phyloP scores from a whole-genome alignment of 805 yeast species.

The Debaryomyces tyrocola region DNA sequence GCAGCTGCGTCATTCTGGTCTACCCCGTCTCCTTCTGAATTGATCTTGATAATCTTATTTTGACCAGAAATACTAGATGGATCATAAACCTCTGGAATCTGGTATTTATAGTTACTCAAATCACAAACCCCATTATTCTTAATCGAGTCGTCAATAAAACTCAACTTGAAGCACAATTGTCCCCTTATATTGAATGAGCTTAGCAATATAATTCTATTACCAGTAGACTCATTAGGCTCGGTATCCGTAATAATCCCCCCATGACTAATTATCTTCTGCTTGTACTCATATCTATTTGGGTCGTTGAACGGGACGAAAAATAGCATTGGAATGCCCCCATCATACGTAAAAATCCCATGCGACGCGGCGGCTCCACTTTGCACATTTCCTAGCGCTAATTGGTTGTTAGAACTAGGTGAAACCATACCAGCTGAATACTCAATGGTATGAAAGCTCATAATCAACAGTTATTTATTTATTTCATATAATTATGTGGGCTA shows the following conservation, averaged over 20 bases:
- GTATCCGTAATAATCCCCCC: slow-evolving; percentile 20
- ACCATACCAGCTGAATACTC: slow-evolving; percentile 2
- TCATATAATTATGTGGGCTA: neutral
- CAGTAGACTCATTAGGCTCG: slow-evolving; percentile 6
- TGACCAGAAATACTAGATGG: neutral
- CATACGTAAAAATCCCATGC: neutral
- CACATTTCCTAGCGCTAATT: neutral
- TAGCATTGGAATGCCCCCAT: slow-evolving; percentile 12
- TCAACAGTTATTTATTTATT: neutral
- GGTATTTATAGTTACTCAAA: slow-evolving; percentile 4
- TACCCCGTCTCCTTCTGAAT: slow-evolving; percentile 1
- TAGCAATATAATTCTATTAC: slow-evolving; percentile 8
- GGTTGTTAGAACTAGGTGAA: neutral
- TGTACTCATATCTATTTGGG: slow-evolving; percentile 12
- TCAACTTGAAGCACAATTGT: slow-evolving; percentile 5
- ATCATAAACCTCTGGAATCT: neutral
- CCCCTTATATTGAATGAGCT: slow-evolving; percentile 5
- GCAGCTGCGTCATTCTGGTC: neutral
- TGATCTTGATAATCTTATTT: neutral
- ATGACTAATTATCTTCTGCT: slow-evolving; percentile 14
- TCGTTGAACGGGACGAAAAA: slow-evolving; percentile 16
- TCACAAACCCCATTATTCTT: slow-evolving; percentile 8
- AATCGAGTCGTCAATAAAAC: slow-evolving; percentile 16
- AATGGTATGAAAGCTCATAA: slow-evolving; percentile 11
- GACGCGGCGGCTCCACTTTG: neutral